Conservation (phyloP, 228 moss, liverwort and hornwort species). For the Sphagnum fallax region DNA sequence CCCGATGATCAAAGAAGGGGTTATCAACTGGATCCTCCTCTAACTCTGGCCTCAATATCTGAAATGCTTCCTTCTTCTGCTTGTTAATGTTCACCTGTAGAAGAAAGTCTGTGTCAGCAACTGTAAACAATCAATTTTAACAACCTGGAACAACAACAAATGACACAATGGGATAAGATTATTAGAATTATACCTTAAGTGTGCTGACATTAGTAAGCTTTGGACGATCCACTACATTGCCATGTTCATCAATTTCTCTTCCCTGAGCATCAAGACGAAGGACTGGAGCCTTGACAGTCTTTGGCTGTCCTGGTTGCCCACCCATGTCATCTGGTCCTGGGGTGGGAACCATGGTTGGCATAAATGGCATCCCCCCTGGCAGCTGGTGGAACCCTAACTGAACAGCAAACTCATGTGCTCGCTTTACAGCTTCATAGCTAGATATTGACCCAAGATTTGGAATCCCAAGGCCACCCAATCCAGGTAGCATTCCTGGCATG, state of each 20-base stretch:
- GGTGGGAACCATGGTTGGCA: constrained; percentile 82
- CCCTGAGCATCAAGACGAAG: constrained; percentile 90
- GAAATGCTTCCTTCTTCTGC: constrained; percentile 96
- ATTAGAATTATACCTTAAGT: constrained; percentile 47
- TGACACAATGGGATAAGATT: constrained; percentile 1
- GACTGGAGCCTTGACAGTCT: constrained; percentile 93
- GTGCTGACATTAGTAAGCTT: constrained; percentile 94
- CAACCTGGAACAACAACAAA: neutral
- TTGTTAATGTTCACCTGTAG: constrained; percentile 95
- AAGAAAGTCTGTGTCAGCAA: neutral
- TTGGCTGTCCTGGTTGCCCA: constrained; percentile 46
- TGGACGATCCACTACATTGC: constrained; percentile 79
- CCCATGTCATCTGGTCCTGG: constrained; percentile 72
- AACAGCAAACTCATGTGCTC: constrained; percentile 91
- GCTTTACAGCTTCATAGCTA: constrained; percentile 88
- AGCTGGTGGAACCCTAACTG: constrained; percentile 92
- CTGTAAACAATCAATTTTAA: neutral
- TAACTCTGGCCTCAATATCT: constrained; percentile 90
- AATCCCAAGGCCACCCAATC: constrained; percentile 46
- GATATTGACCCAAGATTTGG: constrained; percentile 60
- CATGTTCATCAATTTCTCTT: constrained; percentile 92
- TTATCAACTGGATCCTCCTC: constrained; percentile 84
- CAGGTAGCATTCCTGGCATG: constrained; percentile 55
- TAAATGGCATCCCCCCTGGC: constrained; percentile 55
- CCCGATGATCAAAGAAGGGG: constrained; percentile 83